Conservation (phyloP, 306 rosid genomes). For the Quercus ilex region DNA sequence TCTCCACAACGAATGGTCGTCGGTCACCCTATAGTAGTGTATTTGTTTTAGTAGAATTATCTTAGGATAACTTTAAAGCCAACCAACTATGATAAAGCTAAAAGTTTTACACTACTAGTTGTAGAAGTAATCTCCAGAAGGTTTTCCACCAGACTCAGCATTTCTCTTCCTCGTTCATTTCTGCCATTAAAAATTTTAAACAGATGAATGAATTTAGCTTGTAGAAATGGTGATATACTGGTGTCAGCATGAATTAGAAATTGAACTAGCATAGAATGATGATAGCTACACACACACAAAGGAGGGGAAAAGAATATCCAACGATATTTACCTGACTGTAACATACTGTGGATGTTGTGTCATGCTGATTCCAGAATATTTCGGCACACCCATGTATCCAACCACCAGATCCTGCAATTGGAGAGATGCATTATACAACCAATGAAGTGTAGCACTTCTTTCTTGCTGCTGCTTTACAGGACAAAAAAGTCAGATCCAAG, state of each 20-base stretch:
- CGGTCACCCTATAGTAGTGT: slow-evolving; percentile 66
- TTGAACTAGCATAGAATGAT: background rate
- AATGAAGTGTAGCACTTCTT: background rate
- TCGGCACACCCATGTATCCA: slow-evolving; percentile 98
- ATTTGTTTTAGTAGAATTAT: background rate
- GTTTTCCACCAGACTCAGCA: slow-evolving; percentile 71
- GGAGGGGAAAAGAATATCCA: background rate
- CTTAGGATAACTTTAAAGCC: background rate
- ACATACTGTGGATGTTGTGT: slow-evolving; percentile 95
- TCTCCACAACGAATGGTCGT: slow-evolving; percentile 80
- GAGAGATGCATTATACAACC: background rate
- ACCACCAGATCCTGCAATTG: slow-evolving; percentile 77
- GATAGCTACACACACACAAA: background rate
- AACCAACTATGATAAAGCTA: slow-evolving; percentile 18
- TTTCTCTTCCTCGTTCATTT: slow-evolving; percentile 92
- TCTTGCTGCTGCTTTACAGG: slow-evolving; percentile 7
- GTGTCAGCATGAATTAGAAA: too few relatives aligned
- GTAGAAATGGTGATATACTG: background rate
- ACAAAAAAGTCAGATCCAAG: slow-evolving; percentile 7
- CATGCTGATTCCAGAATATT: slow-evolving; percentile 89
- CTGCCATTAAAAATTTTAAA: slow-evolving; percentile 40
- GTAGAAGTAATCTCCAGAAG: slow-evolving; percentile 70
- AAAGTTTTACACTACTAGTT: slow-evolving; percentile 50
- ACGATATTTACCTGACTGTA: slow-evolving; percentile 73
- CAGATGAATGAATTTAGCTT: background rate